Evolutionary conservation across 768 basidiomycete genomes (phyloP).

Genomic region (Lentinula lateritia): DNA sequence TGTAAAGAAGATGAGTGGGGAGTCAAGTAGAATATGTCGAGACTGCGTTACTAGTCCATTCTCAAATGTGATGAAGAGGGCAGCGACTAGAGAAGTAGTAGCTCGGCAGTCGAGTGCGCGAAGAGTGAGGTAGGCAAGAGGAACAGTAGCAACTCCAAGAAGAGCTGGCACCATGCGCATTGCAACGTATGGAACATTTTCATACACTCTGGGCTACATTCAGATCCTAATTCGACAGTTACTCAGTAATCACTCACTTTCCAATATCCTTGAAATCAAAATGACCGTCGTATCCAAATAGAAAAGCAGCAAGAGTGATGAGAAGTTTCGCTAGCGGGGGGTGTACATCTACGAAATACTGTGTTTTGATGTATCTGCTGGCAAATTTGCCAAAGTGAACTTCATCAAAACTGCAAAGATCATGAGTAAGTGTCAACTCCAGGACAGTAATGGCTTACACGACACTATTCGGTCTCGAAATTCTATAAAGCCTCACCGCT

Average conservation of each 20-base stretch:
- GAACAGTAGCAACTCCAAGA: conserved; percentile 86
- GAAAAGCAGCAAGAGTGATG: conserved; percentile 84
- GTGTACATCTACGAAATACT: conserved; percentile 93
- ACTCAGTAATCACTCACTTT: conserved; percentile 54
- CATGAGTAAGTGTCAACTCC: neutral
- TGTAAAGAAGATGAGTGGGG: conserved; percentile 97
- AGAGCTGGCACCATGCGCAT: conserved; percentile 95
- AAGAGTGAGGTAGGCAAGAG: conserved; percentile 88
- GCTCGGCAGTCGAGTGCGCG: conserved; percentile 90
- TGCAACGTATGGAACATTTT: conserved; percentile 87
- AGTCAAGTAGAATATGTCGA: conserved; percentile 94
- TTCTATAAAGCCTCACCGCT: conserved; percentile 79
- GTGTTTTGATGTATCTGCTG: conserved; percentile 85
- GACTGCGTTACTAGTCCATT: conserved; percentile 96
- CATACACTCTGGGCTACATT: conserved; percentile 55
- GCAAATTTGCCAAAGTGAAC: conserved; percentile 99
- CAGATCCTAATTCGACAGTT: neutral
- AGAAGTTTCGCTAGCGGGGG: conserved; percentile 95
- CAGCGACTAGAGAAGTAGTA: conserved; percentile 85
- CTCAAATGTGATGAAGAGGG: conserved; percentile 92
- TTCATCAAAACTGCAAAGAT: conserved; percentile 78
- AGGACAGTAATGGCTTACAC: conserved; percentile 58
- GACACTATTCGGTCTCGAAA: conserved; percentile 85
- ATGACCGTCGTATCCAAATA: conserved; percentile 85
- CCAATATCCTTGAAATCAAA: conserved; percentile 99